phyloP scores from a whole-genome alignment of 2,329 filamentous ascomycete genomes.

The Dactylella cylindrospora region DNA sequence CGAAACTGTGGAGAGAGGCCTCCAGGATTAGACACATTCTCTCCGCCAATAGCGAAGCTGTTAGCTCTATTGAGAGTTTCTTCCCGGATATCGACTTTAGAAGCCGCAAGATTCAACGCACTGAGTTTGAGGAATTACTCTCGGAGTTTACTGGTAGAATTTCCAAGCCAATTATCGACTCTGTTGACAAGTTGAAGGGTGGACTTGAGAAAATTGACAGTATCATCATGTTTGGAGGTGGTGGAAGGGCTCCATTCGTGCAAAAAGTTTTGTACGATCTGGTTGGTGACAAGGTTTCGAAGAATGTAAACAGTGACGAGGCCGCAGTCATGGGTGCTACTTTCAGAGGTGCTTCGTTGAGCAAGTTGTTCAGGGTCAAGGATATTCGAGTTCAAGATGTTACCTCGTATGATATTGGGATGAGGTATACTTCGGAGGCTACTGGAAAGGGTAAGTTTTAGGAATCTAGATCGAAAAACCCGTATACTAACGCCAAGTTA shows the following conservation, averaged over 20 bases:
- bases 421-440: conserved; percentile 72
- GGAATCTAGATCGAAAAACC: conserved; percentile 43
- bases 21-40: conserved; percentile 84
- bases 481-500: conserved; percentile 6
- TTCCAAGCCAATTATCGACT: conserved; percentile 67
- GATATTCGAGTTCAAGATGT: conserved; percentile 85
- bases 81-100: conserved; percentile 87
- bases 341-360: conserved; percentile 88
- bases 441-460: conserved; percentile 45
- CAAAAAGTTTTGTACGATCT: conserved; percentile 81
- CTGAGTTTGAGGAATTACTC: conserved; percentile 78
- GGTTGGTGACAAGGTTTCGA: conserved; percentile 76
- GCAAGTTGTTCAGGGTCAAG: conserved; percentile 95
- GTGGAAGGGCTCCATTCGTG: conserved; percentile 87
- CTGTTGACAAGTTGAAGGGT: conserved; percentile 72
- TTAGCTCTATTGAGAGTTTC: conserved; percentile 79
- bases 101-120: conserved; percentile 71
- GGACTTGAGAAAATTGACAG: conserved; percentile 77
- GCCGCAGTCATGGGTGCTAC: conserved; percentile 93
- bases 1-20: conserved; percentile 90
- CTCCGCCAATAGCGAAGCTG: conserved; percentile 85
- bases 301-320: conserved; percentile 96
- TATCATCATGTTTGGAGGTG: conserved; percentile 89
- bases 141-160: conserved; percentile 69
- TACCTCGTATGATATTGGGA: conserved; percentile 69